Percentiles rank a stretch among this genome's conserved stretches.
These are phyloP conservation scores for Lagerstroemia speciosa DNA, from an alignment of 345 rosid genomes.

Conservation along the genomic window DNA sequence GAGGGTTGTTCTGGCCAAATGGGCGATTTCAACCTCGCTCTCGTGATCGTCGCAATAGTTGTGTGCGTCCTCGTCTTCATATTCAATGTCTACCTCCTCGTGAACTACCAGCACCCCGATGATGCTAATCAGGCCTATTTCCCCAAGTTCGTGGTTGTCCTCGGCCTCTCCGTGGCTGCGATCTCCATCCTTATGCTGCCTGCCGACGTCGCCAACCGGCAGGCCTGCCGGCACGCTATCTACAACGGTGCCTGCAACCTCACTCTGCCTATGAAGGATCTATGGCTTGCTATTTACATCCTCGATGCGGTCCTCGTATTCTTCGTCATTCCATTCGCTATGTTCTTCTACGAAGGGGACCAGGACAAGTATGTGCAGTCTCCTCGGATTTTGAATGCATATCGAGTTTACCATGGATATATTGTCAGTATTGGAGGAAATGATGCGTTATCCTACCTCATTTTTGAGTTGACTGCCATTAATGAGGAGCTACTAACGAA, in stretches of 20 bases:
- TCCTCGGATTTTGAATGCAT: conserved; percentile 1
- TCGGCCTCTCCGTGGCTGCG: conserved; percentile 73
- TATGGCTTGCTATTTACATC: conserved; percentile 84
- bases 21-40: conserved; percentile 99
- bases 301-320: conserved; percentile 81
- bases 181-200: conserved; percentile 95
- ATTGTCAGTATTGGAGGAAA: no score
- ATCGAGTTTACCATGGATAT: no score
- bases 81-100: conserved; percentile 88
- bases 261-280: conserved; percentile 93
- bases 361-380: conserved; percentile 74
- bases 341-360: conserved; percentile 98
- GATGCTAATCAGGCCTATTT: conserved; percentile 96
- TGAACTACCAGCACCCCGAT: conserved; percentile 97
- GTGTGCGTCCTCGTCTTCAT: conserved; percentile 79
- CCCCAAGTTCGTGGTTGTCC: conserved; percentile 93
- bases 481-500: no score
- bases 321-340: conserved; percentile 95
- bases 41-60: conserved; percentile 86
- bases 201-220: conserved; percentile 98
- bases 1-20: conserved; percentile 21
- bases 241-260: conserved; percentile 93
- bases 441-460: no score
- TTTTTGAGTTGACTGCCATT: no score
- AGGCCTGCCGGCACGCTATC: conserved; percentile 85